Evolutionary conservation across 192 early-diverging fungal species (phyloP), one percentile per base, ranked within the genome.

Genomic region (Coemansia sp.): DNA sequence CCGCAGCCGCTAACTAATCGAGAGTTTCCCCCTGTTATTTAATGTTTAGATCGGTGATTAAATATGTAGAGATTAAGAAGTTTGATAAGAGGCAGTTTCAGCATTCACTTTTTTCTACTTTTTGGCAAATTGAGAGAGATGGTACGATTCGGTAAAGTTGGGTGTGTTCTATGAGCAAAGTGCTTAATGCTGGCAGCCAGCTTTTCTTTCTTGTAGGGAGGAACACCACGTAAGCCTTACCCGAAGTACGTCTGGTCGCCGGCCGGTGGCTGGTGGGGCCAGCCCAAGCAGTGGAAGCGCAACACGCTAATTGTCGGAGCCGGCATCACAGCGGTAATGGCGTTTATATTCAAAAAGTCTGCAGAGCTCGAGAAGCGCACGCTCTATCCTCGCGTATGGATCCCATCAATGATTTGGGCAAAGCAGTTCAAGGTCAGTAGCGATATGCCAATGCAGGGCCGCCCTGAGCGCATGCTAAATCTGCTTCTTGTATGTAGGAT

Each of bases 221-320:
- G 75, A 63, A 49, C 64, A 41, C 60, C 69, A 40, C 75, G 51
- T 30, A 78, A 60, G 41, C 75, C 75, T 39, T 78, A 78, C 65
- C 75, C 75, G 18, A 78, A 71, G 38, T 46, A 62, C 31, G 75
- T 78, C 32, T 78, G 75, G 75, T 78, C 75, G 40, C 75, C 75
- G 37, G 42, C 84, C 12, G 84, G 84, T 49, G 84, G 84, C 18
- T 85, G 84, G 84, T 85, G 82, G 79, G 77, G 66, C 12, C 79
- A 85, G 66, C 84, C 84, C 16, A 74, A 66, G 32, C 65, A 76
- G 56, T 85, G 84, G 74, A 77, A 77, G 63, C 66, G 74, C 48
- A 77, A 77, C 58, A 77, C 74, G 26, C 45, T 56, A 4, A 77
- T 77, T 20, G 60, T 71, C 1, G 63, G 74, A 0, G 15, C 56